These are phyloP conservation scores for Skeletonema marinoi DNA, from an alignment of 108 stramenopile species.

Conservation along the genomic window DNA sequence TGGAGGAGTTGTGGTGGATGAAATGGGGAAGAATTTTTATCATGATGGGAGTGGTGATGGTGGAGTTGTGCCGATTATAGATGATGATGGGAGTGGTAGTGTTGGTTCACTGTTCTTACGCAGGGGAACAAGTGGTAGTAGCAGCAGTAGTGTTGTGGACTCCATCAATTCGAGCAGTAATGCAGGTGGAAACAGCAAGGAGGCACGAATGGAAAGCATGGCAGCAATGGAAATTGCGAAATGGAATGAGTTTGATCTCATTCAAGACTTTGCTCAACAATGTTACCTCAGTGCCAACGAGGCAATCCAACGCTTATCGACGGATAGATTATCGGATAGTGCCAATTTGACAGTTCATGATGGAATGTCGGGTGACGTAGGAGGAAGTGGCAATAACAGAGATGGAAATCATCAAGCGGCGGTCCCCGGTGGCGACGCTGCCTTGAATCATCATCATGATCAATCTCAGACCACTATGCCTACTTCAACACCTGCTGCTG, in stretches of 20 bases:
- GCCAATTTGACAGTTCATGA: constrained; percentile 67
- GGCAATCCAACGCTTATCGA: constrained; percentile 71
- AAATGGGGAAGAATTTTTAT: not conserved
- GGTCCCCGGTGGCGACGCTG: not conserved
- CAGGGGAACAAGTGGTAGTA: not conserved
- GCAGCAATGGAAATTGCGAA: constrained; percentile 22
- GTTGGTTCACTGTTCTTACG: not conserved
- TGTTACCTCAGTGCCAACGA: constrained; percentile 67
- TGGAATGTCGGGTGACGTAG: not conserved
- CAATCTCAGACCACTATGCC: not conserved
- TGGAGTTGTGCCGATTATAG: not conserved
- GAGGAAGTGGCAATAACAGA: not conserved
- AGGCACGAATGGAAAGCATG: not conserved
- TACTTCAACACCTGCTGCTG: not conserved
- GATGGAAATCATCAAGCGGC: not conserved
- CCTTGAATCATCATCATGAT: not conserved
- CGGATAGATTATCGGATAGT: constrained; percentile 70
- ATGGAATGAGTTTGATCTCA: constrained; percentile 50
- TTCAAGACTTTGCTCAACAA: constrained; percentile 68
- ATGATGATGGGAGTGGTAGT: not conserved
- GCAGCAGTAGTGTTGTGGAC: not conserved
- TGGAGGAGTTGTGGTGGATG: constrained; percentile 23
- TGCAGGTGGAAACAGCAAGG: not conserved
- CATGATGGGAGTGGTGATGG: not conserved
- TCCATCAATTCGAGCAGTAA: not conserved